Conservation (phyloP, 306 rosid genomes). For the Luffa aegyptiaca region DNA sequence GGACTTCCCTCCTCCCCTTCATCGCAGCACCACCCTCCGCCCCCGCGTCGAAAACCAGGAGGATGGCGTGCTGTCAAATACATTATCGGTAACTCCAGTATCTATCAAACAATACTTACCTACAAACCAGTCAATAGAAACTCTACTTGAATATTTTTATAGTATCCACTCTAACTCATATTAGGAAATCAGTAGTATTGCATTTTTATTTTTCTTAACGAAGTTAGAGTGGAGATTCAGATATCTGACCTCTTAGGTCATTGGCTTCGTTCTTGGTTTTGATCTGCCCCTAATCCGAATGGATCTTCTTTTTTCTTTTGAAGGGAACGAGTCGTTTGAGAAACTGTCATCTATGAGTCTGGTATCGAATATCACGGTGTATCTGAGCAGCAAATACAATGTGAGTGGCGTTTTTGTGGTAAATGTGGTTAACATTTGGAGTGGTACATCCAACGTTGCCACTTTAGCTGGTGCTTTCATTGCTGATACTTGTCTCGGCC, state of each 20-base stretch:
- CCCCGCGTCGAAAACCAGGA: constrained; percentile 16
- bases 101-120: too few species aligned
- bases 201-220: too few species aligned
- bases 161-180: too few species aligned
- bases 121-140: not conserved
- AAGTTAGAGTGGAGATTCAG: too few species aligned
- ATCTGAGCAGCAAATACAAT: constrained; percentile 42
- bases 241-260: too few species aligned
- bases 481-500: constrained; percentile 67
- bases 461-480: constrained; percentile 64
- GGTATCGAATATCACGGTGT: constrained; percentile 49
- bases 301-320: not conserved
- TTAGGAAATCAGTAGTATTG: too few species aligned
- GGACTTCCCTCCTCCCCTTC: constrained; percentile 5
- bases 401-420: constrained; percentile 42
- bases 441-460: constrained; percentile 53
- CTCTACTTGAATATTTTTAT: too few species aligned
- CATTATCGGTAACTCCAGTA: constrained; percentile 29
- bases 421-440: constrained; percentile 61
- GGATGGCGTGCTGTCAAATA: constrained; percentile 46
- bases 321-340: constrained; percentile 79
- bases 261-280: not conserved
- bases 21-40: constrained; percentile 10
- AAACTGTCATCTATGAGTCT: constrained; percentile 88
- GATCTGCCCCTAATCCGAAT: not conserved